Evolutionary conservation across 2,329 filamentous ascomycete genomes (phyloP).

Genomic region (Paecilomyces niveus): DNA sequence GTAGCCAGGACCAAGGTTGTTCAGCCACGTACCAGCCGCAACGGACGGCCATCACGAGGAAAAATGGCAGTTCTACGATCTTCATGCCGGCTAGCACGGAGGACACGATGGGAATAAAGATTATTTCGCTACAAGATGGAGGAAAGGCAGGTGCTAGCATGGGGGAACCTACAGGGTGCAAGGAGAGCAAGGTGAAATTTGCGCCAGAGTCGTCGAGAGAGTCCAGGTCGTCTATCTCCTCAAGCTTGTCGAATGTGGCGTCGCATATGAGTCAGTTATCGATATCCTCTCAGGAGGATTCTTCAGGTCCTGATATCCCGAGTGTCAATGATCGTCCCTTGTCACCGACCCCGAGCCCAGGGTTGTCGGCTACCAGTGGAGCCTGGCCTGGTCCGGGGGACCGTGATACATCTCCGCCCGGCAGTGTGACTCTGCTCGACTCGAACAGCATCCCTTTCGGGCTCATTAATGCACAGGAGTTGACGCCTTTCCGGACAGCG

Average conservation of each 20-base stretch:
- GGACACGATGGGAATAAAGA: slow-evolving; percentile 56
- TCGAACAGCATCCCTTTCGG: slow-evolving; percentile 51
- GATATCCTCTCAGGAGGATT: slow-evolving; percentile 6
- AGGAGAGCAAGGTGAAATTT: neutral
- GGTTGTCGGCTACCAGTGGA: slow-evolving; percentile 21
- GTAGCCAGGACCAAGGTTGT: slow-evolving; percentile 52
- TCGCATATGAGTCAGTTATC: slow-evolving; percentile 1
- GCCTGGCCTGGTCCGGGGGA: slow-evolving; percentile 28
- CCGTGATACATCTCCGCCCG: slow-evolving; percentile 44
- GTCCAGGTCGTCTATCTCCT: neutral
- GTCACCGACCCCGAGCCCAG: neutral
- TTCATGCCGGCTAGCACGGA: slow-evolving; percentile 62
- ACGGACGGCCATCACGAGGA: slow-evolving; percentile 53
- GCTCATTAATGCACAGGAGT: slow-evolving; percentile 59
- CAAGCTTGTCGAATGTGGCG: neutral
- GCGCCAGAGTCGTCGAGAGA: neutral
- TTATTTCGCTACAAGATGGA: slow-evolving; percentile 48
- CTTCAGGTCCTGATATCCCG: neutral
- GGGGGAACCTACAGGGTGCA: neutral
- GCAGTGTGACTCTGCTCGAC: slow-evolving; percentile 55
- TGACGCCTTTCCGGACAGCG: slow-evolving; percentile 64
- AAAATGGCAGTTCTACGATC: slow-evolving; percentile 55
- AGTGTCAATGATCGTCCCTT: neutral
- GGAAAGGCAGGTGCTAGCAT: slow-evolving; percentile 13
- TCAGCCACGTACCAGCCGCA: slow-evolving; percentile 56